phyloP scores from a whole-genome alignment of 192 early-diverging fungal genomes.

The Allomyces arbusculus region DNA sequence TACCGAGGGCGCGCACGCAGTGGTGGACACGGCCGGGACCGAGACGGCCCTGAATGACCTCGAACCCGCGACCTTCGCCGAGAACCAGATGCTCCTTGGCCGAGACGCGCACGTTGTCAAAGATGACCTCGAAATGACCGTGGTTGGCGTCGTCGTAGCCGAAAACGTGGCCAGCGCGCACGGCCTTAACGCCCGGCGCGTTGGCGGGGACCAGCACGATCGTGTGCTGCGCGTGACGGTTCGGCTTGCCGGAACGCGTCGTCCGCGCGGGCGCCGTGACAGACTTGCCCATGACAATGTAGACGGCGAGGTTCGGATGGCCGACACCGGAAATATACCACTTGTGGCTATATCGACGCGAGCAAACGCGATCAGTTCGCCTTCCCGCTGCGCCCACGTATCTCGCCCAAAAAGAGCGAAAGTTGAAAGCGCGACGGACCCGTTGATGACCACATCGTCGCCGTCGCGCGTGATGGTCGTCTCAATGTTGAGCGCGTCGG shows the following conservation, averaged over 20 bases:
- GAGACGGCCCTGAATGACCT: constrained; percentile 88
- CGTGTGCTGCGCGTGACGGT: constrained; percentile 61
- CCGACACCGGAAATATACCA: constrained; percentile 99
- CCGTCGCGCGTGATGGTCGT: constrained; percentile 49
- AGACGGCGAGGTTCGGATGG: constrained; percentile 83
- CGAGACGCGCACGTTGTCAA: constrained; percentile 75
- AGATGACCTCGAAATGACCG: constrained; percentile 86
- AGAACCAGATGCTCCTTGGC: constrained; percentile 62
- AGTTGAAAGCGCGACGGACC: constrained; percentile 4
- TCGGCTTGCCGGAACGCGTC: constrained; percentile 15
- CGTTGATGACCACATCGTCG: constrained; percentile 47
- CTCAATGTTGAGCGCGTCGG: constrained; percentile 95
- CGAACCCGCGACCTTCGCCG: constrained; percentile 94
- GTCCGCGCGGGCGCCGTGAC: constrained; percentile 31
- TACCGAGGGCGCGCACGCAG: constrained; percentile 88
- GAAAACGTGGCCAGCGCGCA: constrained; percentile 71
- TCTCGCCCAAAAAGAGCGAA: too few relatives aligned
- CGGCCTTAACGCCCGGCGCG: constrained; percentile 61
- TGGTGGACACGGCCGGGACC: constrained; percentile 97
- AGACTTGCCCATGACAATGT: constrained; percentile 72
- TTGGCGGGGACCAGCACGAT: constrained; percentile 72
- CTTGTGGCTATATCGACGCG: constrained; percentile 36
- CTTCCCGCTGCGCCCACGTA: too few relatives aligned
- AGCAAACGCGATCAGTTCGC: background rate
- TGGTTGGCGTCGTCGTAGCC: constrained; percentile 92